Base-by-base conservation (phyloP, 2,329 filamentous ascomycete genomes). In the Colletotrichum melonis region DNA sequence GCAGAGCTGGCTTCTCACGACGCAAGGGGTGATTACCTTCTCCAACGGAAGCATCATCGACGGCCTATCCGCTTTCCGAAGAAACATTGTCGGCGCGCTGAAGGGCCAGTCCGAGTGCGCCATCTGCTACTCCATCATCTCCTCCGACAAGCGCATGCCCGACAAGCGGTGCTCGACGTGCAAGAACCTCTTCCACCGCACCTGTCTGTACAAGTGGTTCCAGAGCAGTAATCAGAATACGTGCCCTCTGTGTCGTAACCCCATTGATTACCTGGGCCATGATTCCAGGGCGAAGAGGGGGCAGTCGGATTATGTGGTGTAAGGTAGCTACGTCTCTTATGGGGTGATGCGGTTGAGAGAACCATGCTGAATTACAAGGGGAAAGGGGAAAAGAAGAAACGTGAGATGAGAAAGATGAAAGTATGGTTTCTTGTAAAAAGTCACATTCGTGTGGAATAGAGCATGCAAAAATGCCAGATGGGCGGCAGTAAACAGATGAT, bases 151-250 rank as follows among this genome's bases (percentile, higher is more conserved):
- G 86, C 93, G 93, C 82, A 91, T 97, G 81, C 97, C 97, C 0
- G 96, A 97, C 81, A 98, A 98, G 88, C 88, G 91, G 67, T 99
- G 97, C 82, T 88, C 89, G 59, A 98, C 96, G 1, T 99, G 97
- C 88, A 96, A 95, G 87, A 96, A 99, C 83, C 86, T 94, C 66
- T 99, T 98, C 86, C 97, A 99, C 83, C 90, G 92, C 1, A 90
- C 90, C 2, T 99, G 97, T 84, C 84, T 99, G 83, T 98, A 95
- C 86, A 95, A 96, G 84, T 99, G 97, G 97, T 98, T 99, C 87
- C 94, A 94, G 87, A 96, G 89, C 78, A 98, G 95, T 81, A 97
- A 94, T 82, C 92, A 94, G 79, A 97, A 94, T 79, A 96, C 93
- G 62, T 99, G 97, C 83, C 97, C 97, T 60, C 86, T 99, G 76